phyloP scores from a whole-genome alignment of 257 asterid species.

The Fraxinus anomala region DNA sequence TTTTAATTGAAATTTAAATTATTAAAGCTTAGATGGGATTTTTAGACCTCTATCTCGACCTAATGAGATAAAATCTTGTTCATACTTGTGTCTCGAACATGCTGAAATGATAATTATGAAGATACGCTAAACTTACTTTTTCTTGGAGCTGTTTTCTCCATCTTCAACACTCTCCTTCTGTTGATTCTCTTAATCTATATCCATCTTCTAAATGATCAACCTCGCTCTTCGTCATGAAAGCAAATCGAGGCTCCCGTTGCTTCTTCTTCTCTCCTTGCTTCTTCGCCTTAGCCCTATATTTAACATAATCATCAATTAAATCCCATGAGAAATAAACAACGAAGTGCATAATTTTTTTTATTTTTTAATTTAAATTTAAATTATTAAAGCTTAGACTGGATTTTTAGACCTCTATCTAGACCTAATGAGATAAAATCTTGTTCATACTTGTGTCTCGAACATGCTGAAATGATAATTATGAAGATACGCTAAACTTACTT shows the following conservation, averaged over 20 bases:
- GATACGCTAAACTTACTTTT: constrained; percentile 45
- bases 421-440: too few species aligned
- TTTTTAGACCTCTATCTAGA: too few species aligned
- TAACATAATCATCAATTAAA: background rate
- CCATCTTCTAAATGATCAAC: constrained; percentile 91
- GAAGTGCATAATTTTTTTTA: too few species aligned
- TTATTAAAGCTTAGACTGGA: too few species aligned
- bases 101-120: background rate
- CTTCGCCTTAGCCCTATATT: constrained; percentile 52
- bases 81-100: too few species aligned
- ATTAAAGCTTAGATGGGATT: too few species aligned
- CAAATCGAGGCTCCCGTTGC: constrained; percentile 64
- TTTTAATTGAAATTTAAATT: too few species aligned
- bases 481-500: constrained; percentile 41
- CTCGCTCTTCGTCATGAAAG: constrained; percentile 90
- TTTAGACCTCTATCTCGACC: too few species aligned
- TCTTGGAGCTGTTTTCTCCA: constrained; percentile 44
- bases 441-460: too few species aligned
- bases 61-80: too few species aligned
- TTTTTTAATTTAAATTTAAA: too few species aligned
- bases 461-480: background rate
- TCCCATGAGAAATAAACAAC: background rate
- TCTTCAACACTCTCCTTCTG: constrained; percentile 31
- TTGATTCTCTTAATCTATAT: constrained; percentile 49
- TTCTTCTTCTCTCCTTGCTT: constrained; percentile 68